Evolutionary conservation across 306 rosid species (phyloP).

Genomic region (Trichosanthes cucumerina): DNA sequence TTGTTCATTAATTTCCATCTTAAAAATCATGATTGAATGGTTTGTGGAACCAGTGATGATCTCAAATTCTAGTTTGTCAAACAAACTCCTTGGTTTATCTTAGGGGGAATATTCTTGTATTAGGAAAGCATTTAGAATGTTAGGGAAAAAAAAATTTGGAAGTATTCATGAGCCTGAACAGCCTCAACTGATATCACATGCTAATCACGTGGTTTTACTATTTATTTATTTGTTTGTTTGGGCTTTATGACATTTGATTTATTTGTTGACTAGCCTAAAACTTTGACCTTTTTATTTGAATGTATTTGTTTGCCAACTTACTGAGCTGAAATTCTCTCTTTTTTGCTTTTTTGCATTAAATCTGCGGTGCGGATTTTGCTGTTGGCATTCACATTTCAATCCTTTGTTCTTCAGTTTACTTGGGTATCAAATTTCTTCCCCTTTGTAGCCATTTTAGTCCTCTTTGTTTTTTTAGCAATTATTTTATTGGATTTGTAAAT

Average conservation of each 20-base stretch:
- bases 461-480: neutral
- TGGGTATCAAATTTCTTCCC: conserved; percentile 48
- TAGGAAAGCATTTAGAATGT: neutral
- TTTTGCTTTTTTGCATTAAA: conserved; percentile 44
- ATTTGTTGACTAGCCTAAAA: conserved; percentile 14
- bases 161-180: conserved; percentile 13
- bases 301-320: conserved; percentile 18
- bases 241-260: neutral
- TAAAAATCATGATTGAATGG: too few relatives aligned
- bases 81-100: neutral
- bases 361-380: conserved; percentile 32
- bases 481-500: neutral
- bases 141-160: neutral
- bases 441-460: too few relatives aligned
- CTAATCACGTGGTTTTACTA: conserved; percentile 19
- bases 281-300: conserved; percentile 22
- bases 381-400: conserved; percentile 23
- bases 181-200: conserved; percentile 10
- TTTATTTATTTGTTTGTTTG: neutral
- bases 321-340: neutral
- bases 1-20: too few relatives aligned
- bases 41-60: neutral
- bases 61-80: neutral
- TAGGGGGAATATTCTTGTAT: neutral
- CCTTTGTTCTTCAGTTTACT: conserved; percentile 53